Evolutionary conservation across 1,284 basidiomycete genomes (phyloP), one percentile per base, ranked within the genome.

Genomic region (Cryptococcus jaspeensis): DNA sequence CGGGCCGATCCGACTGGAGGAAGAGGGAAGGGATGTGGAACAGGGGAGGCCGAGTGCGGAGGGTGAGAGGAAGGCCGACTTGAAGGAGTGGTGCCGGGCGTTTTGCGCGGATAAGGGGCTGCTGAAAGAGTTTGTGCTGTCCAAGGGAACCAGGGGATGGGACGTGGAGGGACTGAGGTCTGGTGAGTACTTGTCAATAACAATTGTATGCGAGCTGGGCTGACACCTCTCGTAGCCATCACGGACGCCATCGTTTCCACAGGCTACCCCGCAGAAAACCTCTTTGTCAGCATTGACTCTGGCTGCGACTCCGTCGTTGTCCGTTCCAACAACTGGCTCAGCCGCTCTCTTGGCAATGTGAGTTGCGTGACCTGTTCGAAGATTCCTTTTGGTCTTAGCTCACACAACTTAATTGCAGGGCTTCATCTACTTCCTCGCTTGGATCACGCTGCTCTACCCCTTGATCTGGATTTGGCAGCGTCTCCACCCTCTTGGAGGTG

Each of bases 61-160:
- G 11, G 41, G 53, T 22, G 59, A 60, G 35, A 59, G 58, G 22
- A 61, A 60, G 55, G 53, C 63, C 13, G 47, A 83, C 1, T 66
- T 87, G 45, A 80, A 84, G 18, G 79, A 84, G 53, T 89, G 87
- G 87, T 86, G 86, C 20, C 84, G 88, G 64, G 82, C 84, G 53
- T 88, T 86, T 66, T 86, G 84, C 52, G 77, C 80, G 9, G 85
- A 84, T 66, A 70, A 64, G 7, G 87, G 84, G 56, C 66, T 79
- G 20, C 74, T 89, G 55, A 88, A 88, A 70, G 84, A 86, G 69
- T 86, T 89, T 67, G 76, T 79, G 0, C 84, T 87, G 60, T 74
- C 79, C 40, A 87, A 87, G 79, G 82, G 83, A 56, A 74, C 86
- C 22, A 85, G 85, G 69, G 86, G 85, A 7, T 90, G 88, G 88